phyloP scores from a whole-genome alignment of 139 green algal genomes.

The Mychonastes homosphaera region DNA sequence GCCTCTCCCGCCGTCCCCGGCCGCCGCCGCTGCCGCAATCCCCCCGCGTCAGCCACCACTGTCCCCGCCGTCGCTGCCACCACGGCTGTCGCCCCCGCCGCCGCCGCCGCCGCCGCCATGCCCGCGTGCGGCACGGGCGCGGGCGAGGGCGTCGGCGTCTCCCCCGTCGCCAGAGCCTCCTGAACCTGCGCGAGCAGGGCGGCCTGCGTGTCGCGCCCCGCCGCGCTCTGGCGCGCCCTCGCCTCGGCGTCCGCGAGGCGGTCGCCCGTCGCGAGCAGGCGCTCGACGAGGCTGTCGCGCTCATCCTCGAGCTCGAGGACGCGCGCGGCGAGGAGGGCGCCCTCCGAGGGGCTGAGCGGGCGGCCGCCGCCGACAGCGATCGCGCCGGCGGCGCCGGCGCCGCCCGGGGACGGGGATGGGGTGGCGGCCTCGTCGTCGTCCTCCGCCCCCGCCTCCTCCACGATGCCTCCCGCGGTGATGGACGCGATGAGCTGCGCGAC shows the following conservation, averaged over 20 bases:
- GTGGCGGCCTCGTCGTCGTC: background rate
- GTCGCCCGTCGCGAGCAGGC: constrained; percentile 14
- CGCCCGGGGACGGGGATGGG: background rate
- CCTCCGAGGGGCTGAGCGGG: background rate
- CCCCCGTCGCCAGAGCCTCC: background rate
- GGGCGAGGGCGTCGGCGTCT: background rate
- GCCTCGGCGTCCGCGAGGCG: constrained; percentile 14
- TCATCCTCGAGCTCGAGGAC: constrained; percentile 13
- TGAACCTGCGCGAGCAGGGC: too few species aligned
- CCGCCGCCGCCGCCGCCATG: background rate
- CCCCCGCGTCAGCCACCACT: too few species aligned
- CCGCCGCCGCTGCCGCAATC: too few species aligned
- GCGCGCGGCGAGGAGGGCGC: background rate
- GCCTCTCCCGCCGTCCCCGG: too few species aligned
- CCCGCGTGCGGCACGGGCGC: background rate
- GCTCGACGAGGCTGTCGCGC: constrained; percentile 18
- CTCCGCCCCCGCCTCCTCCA: background rate
- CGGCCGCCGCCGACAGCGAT: background rate
- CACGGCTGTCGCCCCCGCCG: background rate
- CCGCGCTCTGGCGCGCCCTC: constrained; percentile 4
- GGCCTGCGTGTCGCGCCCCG: constrained; percentile 5
- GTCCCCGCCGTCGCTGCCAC: too few species aligned
- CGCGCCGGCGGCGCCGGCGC: background rate
- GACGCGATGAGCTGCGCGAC: background rate
- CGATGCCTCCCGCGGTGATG: background rate